phyloP scores from a whole-genome alignment of 2,329 filamentous ascomycete species.

The Rutstroemia sp. region DNA sequence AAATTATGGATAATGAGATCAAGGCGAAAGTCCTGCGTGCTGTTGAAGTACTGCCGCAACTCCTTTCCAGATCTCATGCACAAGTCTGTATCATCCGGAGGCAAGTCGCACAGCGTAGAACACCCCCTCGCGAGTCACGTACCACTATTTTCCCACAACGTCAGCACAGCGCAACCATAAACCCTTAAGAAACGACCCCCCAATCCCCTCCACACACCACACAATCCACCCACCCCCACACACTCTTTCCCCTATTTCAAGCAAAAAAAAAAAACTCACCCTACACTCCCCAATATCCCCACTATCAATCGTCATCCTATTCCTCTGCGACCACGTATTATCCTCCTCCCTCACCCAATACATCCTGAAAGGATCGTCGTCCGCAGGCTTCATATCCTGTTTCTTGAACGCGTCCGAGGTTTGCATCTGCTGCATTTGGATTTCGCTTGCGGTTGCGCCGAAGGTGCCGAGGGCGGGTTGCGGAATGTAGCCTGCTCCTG shows the following conservation, averaged over 20 bases:
- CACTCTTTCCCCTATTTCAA: background rate
- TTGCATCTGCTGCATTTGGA: conserved; percentile 22
- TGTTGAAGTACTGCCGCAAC: too few relatives aligned
- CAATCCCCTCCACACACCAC: too few relatives aligned
- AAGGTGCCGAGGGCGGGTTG: conserved; percentile 14
- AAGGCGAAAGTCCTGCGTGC: too few relatives aligned
- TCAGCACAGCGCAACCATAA: background rate
- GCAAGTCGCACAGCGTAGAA: conserved; percentile 55
- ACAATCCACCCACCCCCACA: background rate
- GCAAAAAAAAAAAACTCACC: background rate
- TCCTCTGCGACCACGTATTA: conserved; percentile 51
- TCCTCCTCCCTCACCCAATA: conserved; percentile 56
- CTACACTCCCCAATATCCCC: conserved; percentile 43
- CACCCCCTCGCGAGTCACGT: conserved; percentile 44
- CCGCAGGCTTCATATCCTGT: conserved; percentile 56
- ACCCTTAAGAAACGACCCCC: background rate
- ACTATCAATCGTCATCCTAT: conserved; percentile 52
- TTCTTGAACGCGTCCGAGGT: conserved; percentile 19
- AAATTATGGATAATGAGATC: too few relatives aligned
- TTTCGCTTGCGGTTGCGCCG: conserved; percentile 19
- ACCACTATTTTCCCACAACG: conserved; percentile 42
- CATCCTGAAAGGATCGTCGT: conserved; percentile 51
- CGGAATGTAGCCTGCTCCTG: conserved; percentile 11
- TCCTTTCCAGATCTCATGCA: too few relatives aligned
- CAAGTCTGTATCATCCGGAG: background rate